A percentile compares a stretch with the other conserved stretches of the same genome.
phyloP scores from a whole-genome alignment of 164 flowering plant genomes.

The Stephania yunnanensis region DNA sequence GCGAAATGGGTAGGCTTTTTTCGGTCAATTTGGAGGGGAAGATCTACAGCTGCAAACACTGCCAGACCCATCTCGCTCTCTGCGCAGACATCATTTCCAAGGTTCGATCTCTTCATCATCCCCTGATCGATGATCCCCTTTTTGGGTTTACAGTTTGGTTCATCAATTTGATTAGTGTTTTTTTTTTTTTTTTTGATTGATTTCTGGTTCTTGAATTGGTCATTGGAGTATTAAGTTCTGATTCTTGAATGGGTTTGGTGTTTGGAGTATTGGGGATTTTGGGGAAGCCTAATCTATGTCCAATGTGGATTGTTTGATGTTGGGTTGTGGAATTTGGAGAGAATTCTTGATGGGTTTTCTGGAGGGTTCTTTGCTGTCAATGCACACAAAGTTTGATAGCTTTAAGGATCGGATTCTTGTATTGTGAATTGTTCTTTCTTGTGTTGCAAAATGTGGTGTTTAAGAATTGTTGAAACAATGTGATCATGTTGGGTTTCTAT shows the following conservation, averaged over 20 bases:
- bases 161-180: not conserved
- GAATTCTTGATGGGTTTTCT: not conserved
- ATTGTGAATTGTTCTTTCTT: not conserved
- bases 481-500: not conserved
- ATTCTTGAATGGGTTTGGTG: not conserved
- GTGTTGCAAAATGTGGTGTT: not conserved
- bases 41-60: slow-evolving; percentile 94
- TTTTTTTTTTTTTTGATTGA: not conserved
- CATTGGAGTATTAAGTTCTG: not conserved
- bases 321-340: no score
- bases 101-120: slow-evolving; percentile 33
- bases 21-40: slow-evolving; percentile 70
- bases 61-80: slow-evolving; percentile 78
- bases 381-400: not conserved
- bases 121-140: not conserved
- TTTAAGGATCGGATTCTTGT: not conserved
- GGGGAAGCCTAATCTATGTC: not conserved
- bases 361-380: not conserved
- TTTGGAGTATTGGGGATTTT: not conserved
- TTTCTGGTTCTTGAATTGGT: not conserved
- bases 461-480: not conserved
- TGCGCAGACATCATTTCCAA: slow-evolving; percentile 67
- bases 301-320: no score
- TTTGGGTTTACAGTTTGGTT: not conserved
- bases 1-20: slow-evolving; percentile 73